Percentiles rank a stretch among this genome's conserved stretches.
Conservation (phyloP, 345 rosid genomes). For the Ricinus communis region DNA sequence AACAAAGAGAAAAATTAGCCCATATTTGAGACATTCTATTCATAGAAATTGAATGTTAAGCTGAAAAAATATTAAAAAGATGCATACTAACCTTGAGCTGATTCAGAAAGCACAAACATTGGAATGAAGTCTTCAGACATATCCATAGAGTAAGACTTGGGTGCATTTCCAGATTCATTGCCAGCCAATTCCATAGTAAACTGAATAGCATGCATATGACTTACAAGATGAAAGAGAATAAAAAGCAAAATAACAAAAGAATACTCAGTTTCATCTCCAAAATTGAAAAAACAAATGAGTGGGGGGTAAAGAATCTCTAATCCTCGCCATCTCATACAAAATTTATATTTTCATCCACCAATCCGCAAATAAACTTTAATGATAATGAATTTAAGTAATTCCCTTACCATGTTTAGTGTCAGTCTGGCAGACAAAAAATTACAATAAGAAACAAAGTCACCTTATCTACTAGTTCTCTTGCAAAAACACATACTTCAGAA, state of each 20-base stretch:
- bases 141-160: slow-evolving; percentile 66
- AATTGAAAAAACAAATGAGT: too few relatives aligned
- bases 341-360: neutral
- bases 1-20: neutral
- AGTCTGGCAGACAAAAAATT: neutral
- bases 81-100: slow-evolving; percentile 54
- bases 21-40: neutral
- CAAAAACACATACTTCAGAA: too few relatives aligned
- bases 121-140: slow-evolving; percentile 74
- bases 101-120: slow-evolving; percentile 63
- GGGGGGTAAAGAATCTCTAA: neutral
- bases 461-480: neutral
- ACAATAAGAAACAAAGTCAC: neutral
- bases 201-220: slow-evolving; percentile 33
- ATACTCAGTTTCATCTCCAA: too few relatives aligned
- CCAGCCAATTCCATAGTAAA: slow-evolving; percentile 70
- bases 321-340: neutral
- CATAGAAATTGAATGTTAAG: neutral
- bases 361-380: neutral
- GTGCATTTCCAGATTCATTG: slow-evolving; percentile 61
- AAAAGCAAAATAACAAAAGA: neutral
- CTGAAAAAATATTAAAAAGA: neutral
- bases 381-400: neutral
- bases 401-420: neutral
- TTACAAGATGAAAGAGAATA: slow-evolving; percentile 4